Evolutionary conservation across 805 yeast genomes (phyloP).

Genomic region (Wickerhamomyces silvicola): DNA sequence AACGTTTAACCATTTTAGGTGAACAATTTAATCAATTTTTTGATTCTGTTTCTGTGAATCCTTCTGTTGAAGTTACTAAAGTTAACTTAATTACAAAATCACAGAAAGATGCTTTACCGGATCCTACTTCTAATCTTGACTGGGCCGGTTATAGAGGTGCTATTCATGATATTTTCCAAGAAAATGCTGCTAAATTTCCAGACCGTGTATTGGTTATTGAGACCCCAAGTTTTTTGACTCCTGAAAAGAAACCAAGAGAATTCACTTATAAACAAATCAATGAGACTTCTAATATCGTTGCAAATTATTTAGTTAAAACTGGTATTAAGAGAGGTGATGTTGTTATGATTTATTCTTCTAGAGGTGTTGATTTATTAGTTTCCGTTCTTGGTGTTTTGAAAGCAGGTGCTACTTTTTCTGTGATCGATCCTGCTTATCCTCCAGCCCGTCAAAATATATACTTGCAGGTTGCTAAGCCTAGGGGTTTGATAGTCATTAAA

Average conservation of each 20-base stretch:
- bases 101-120: slow-evolving; percentile 63
- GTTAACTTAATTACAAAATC: slow-evolving; percentile 63
- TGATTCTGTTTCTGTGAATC: slow-evolving; percentile 28
- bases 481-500: slow-evolving; percentile 80
- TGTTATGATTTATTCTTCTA: slow-evolving; percentile 94
- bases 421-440: slow-evolving; percentile 98
- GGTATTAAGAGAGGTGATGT: slow-evolving; percentile 91
- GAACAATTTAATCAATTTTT: slow-evolving; percentile 66
- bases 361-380: slow-evolving; percentile 95
- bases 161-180: slow-evolving; percentile 90
- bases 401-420: slow-evolving; percentile 98
- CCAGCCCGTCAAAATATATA: slow-evolving; percentile 96
- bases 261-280: slow-evolving; percentile 86
- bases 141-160: slow-evolving; percentile 93
- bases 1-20: slow-evolving; percentile 60
- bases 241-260: slow-evolving; percentile 50
- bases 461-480: slow-evolving; percentile 88
- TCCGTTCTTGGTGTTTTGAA: slow-evolving; percentile 97
- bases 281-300: slow-evolving; percentile 89
- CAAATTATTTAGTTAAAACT: slow-evolving; percentile 72
- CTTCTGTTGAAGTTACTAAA: slow-evolving; percentile 44
- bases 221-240: slow-evolving; percentile 60
- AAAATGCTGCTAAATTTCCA: slow-evolving; percentile 79
- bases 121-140: slow-evolving; percentile 80
- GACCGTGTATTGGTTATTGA: slow-evolving; percentile 89